phyloP scores from a whole-genome alignment of 2,329 filamentous ascomycete genomes.

The Fonsecaea nubica region DNA sequence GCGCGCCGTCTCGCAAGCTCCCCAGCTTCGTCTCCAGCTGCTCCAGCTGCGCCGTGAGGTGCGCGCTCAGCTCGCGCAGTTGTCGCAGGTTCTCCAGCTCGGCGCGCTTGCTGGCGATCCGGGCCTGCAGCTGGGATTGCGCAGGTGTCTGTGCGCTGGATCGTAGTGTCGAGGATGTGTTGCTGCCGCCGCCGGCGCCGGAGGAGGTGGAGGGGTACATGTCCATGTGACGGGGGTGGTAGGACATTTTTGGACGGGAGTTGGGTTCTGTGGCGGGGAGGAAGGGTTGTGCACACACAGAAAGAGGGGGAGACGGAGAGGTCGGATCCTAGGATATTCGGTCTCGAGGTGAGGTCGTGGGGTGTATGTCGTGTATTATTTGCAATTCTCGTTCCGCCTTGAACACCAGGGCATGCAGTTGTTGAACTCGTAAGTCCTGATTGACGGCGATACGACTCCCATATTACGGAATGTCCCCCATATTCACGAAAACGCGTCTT shows the following conservation, averaged over 20 bases:
- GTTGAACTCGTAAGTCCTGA: background rate
- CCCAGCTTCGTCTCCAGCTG: slow-evolving; percentile 65
- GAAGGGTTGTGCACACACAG: background rate
- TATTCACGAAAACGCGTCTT: background rate
- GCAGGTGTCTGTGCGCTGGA: slow-evolving; percentile 40
- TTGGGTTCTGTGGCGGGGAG: too few species aligned
- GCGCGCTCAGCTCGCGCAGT: slow-evolving; percentile 66
- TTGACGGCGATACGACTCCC: background rate
- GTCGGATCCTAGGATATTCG: too few species aligned
- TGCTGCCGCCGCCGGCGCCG: slow-evolving; percentile 31
- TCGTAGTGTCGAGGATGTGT: slow-evolving; percentile 31
- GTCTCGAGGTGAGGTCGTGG: too few species aligned
- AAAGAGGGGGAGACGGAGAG: background rate
- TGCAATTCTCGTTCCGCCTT: background rate
- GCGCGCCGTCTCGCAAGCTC: slow-evolving; percentile 67
- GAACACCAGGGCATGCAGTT: too few species aligned
- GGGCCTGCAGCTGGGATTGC: slow-evolving; percentile 64
- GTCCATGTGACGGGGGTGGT: background rate
- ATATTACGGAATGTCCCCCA: background rate
- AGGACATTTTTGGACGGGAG: background rate
- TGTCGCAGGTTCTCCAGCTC: slow-evolving; percentile 69
- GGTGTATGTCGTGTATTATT: too few species aligned
- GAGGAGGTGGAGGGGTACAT: slow-evolving; percentile 44
- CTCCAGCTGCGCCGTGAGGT: slow-evolving; percentile 69
- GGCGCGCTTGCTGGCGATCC: slow-evolving; percentile 68